Conservation (phyloP, 352 stramenopile genomes). For the Pythium guiyangense region DNA sequence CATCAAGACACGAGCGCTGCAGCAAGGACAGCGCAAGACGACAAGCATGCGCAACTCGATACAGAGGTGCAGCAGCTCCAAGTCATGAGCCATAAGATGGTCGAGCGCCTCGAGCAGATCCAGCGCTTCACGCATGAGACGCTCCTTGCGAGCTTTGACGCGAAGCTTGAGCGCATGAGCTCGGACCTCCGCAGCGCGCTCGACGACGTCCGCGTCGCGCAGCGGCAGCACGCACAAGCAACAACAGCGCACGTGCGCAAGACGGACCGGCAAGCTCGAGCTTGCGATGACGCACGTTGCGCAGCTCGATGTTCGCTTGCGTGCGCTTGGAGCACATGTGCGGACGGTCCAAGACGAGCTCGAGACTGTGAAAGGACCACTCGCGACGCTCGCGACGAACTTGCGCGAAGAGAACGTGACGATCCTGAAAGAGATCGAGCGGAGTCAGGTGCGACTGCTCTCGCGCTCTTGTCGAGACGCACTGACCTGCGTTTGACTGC, state of each 20-base stretch:
- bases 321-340: constrained; percentile 21
- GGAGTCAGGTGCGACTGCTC: constrained; percentile 66
- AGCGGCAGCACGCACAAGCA: constrained; percentile 22
- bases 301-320: constrained; percentile 29
- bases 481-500: neutral
- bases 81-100: constrained; percentile 20
- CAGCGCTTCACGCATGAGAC: constrained; percentile 38
- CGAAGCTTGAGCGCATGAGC: constrained; percentile 22
- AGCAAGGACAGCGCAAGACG: constrained; percentile 17
- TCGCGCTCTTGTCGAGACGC: no score
- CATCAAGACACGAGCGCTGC: constrained; percentile 17
- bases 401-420: constrained; percentile 63
- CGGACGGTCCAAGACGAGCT: constrained; percentile 32
- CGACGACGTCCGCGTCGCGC: constrained; percentile 11
- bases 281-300: constrained; percentile 30
- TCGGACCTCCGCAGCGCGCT: constrained; percentile 24
- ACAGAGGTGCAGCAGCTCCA: constrained; percentile 26
- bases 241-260: constrained; percentile 28
- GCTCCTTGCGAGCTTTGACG: constrained; percentile 30
- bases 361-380: constrained; percentile 41
- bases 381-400: constrained; percentile 52
- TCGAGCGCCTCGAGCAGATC: constrained; percentile 29
- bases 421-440: constrained; percentile 60
- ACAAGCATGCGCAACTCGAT: constrained; percentile 11
- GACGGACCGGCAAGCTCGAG: constrained; percentile 22